Evolutionary conservation across 805 yeast species (phyloP).

Genomic region (Metschnikowia henanensis): DNA sequence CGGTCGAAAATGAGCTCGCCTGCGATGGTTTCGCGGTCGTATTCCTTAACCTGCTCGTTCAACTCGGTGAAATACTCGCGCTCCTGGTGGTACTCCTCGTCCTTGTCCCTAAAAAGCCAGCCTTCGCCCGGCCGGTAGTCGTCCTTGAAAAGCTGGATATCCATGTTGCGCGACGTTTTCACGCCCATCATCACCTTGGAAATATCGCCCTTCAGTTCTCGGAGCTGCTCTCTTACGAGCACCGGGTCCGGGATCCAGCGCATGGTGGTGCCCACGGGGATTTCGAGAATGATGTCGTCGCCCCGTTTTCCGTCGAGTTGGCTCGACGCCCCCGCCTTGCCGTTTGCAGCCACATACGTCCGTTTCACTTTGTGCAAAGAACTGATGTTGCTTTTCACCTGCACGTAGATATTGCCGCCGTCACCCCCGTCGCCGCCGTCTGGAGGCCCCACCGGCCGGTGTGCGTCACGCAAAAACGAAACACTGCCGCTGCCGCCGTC

Average conservation of each 20-base stretch:
- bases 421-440: slow-evolving; percentile 99
- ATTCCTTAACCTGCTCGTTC: slow-evolving; percentile 60
- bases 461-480: slow-evolving; percentile 85
- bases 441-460: slow-evolving; percentile 86
- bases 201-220: slow-evolving; percentile 20
- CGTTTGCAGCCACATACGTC: slow-evolving; percentile 70
- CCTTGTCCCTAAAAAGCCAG: slow-evolving; percentile 84
- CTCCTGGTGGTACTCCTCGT: slow-evolving; percentile 64
- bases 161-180: slow-evolving; percentile 25
- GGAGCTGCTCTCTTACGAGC: slow-evolving; percentile 34
- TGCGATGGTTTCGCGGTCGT: slow-evolving; percentile 56
- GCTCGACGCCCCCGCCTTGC: slow-evolving; percentile 66
- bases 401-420: slow-evolving; percentile 86
- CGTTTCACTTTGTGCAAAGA: slow-evolving; percentile 70
- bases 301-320: slow-evolving; percentile 91
- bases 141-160: slow-evolving; percentile 61
- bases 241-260: slow-evolving; percentile 82
- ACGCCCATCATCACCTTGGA: slow-evolving; percentile 14
- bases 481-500: slow-evolving; percentile 87
- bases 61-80: slow-evolving; percentile 67
- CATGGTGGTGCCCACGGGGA: slow-evolving; percentile 89
- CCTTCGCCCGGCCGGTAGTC: slow-evolving; percentile 73
- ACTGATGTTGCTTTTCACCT: slow-evolving; percentile 70
- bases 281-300: slow-evolving; percentile 72
- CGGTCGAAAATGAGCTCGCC: slow-evolving; percentile 64